phyloP scores from a whole-genome alignment of 1,284 basidiomycete species.

The Entoloma clypeatum region DNA sequence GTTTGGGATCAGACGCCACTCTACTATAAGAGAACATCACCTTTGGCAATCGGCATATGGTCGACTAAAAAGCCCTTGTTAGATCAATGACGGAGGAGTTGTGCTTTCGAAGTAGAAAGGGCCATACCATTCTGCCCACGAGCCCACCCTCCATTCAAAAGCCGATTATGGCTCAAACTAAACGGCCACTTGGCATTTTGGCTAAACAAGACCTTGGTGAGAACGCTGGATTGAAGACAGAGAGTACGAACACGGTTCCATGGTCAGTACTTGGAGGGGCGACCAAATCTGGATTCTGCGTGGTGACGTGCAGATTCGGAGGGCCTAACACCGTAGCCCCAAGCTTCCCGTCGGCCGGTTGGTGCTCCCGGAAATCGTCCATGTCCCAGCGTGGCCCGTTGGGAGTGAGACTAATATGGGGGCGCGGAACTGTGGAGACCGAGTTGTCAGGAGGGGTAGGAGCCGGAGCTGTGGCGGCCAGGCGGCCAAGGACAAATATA shows the following conservation, averaged over 20 bases:
- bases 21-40: conserved; percentile 28
- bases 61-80: conserved; percentile 33
- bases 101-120: background rate
- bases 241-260: conserved; percentile 50
- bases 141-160: conserved; percentile 73
- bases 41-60: conserved; percentile 58
- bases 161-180: conserved; percentile 61
- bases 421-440: too few species aligned
- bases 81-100: background rate
- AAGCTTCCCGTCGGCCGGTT: conserved; percentile 36
- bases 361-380: conserved; percentile 20
- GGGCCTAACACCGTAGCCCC: conserved; percentile 57
- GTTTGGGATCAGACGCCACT: conserved; percentile 2
- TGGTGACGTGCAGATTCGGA: conserved; percentile 47
- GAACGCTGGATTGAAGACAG: conserved; percentile 1
- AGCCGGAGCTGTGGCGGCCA: too few species aligned
- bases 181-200: conserved; percentile 72
- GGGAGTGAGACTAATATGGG: conserved; percentile 49
- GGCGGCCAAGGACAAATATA: too few species aligned
- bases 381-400: conserved; percentile 44
- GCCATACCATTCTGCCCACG: conserved; percentile 61
- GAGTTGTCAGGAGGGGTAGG: too few species aligned
- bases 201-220: conserved; percentile 26
- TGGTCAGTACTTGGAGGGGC: conserved; percentile 66
- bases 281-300: conserved; percentile 58